Conservation (phyloP, 163 green algal species). For the Chlorella variabilis region DNA sequence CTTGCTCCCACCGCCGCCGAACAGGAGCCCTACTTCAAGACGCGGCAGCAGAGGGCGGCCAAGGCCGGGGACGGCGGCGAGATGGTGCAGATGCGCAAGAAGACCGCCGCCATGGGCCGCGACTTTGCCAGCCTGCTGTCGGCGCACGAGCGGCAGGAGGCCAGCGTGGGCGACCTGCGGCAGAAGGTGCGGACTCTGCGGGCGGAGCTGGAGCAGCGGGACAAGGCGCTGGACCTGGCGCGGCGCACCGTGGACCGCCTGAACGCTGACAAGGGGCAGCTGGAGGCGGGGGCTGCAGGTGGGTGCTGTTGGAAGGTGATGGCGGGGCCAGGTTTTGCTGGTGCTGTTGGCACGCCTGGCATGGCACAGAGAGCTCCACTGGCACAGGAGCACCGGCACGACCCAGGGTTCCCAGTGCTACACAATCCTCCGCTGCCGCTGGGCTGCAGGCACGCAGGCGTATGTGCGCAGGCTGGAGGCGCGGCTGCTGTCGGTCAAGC, state of each 20-base stretch:
- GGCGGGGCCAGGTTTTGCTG: too few relatives aligned
- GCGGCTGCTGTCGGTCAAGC: conserved; percentile 19
- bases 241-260: conserved; percentile 43
- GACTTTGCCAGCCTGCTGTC: conserved; percentile 29
- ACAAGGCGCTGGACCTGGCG: conserved; percentile 44
- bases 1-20: too few relatives aligned
- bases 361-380: too few relatives aligned
- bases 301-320: neutral
- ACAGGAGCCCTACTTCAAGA: conserved; percentile 35
- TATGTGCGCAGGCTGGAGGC: conserved; percentile 44
- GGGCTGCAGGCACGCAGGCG: conserved; percentile 17
- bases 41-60: neutral
- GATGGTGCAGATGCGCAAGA: conserved; percentile 18
- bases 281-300: conserved; percentile 33
- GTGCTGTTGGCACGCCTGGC: too few relatives aligned
- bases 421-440: neutral
- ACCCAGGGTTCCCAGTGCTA: too few relatives aligned
- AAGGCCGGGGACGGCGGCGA: neutral
- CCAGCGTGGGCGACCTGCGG: conserved; percentile 33
- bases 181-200: conserved; percentile 20
- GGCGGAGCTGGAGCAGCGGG: conserved; percentile 4
- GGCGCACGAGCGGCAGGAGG: conserved; percentile 43
- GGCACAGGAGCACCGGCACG: too few relatives aligned
- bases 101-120: neutral
- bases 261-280: conserved; percentile 4